phyloP scores from a whole-genome alignment of 768 basidiomycete genomes.

The Lentinula sp. region DNA sequence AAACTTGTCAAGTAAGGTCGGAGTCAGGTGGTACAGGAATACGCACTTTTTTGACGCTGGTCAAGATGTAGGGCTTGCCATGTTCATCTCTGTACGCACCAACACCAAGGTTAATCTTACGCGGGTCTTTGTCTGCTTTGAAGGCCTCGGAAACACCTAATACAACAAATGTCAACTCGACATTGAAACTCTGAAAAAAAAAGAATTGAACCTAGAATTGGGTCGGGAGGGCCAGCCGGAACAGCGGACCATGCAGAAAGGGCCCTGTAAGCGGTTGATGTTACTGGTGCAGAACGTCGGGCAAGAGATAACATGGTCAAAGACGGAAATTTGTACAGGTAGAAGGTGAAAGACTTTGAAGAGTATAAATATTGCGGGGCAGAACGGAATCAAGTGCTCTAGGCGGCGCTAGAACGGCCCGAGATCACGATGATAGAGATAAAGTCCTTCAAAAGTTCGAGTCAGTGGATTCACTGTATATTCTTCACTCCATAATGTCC shows the following conservation, averaged over 20 bases:
- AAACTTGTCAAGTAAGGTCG: neutral
- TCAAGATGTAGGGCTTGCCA: slow-evolving; percentile 93
- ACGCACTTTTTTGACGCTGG: slow-evolving; percentile 77
- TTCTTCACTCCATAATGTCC: slow-evolving; percentile 21
- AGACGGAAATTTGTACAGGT: slow-evolving; percentile 37
- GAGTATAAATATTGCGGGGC: slow-evolving; percentile 14
- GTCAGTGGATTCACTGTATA: neutral
- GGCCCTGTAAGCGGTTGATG: slow-evolving; percentile 31
- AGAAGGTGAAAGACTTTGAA: slow-evolving; percentile 6
- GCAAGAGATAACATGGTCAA: slow-evolving; percentile 27
- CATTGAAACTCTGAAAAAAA: slow-evolving; percentile 3
- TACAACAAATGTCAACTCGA: slow-evolving; percentile 10
- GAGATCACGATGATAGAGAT: neutral
- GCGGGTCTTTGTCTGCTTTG: slow-evolving; percentile 88
- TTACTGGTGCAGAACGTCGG: slow-evolving; percentile 40
- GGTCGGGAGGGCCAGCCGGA: slow-evolving; percentile 84
- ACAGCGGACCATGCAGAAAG: slow-evolving; percentile 79
- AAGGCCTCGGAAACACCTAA: slow-evolving; percentile 82
- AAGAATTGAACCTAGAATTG: slow-evolving; percentile 70
- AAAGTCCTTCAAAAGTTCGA: neutral
- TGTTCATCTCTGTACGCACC: slow-evolving; percentile 92
- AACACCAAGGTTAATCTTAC: slow-evolving; percentile 97
- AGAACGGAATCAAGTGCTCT: slow-evolving; percentile 15
- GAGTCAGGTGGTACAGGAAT: neutral
- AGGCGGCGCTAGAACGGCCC: neutral